Evolutionary conservation across 441 rosid genomes (phyloP).

Genomic region (Mallotus repandus): DNA sequence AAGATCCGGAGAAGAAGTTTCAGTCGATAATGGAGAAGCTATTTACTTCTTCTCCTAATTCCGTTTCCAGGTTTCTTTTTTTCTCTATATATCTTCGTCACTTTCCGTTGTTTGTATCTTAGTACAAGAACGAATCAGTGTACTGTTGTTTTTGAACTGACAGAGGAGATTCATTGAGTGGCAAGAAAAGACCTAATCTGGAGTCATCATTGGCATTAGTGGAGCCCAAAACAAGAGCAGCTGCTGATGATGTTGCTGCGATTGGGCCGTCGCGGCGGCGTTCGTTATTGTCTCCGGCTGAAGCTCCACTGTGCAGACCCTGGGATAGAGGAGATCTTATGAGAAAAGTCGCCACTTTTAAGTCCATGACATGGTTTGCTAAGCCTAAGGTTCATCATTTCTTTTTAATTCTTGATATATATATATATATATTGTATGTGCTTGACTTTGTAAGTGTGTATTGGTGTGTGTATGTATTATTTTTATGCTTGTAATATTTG

Average conservation of each 20-base stretch:
- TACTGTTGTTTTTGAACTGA: no score
- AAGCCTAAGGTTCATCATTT: conserved; percentile 65
- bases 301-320: conserved; percentile 70
- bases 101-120: not conserved
- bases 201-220: conserved; percentile 53
- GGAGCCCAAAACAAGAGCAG: conserved; percentile 37
- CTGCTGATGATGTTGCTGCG: conserved; percentile 12
- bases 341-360: conserved; percentile 80
- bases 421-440: no score
- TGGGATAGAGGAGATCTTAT: conserved; percentile 93
- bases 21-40: conserved; percentile 32
- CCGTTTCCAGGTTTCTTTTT: conserved; percentile 11
- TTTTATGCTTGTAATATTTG: no score
- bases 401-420: not conserved
- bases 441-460: no score
- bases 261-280: conserved; percentile 30
- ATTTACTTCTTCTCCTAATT: conserved; percentile 23
- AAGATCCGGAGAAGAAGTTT: conserved; percentile 28
- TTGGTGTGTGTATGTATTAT: no score
- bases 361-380: conserved; percentile 98
- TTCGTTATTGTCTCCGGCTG: conserved; percentile 20
- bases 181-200: conserved; percentile 52
- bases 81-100: not conserved
- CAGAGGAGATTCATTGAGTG: conserved; percentile 39
- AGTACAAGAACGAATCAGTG: no score